A percentile compares a stretch with the other conserved stretches of the same genome.
Conservation (phyloP, 306 rosid species). For the Coriaria nepalensis region DNA sequence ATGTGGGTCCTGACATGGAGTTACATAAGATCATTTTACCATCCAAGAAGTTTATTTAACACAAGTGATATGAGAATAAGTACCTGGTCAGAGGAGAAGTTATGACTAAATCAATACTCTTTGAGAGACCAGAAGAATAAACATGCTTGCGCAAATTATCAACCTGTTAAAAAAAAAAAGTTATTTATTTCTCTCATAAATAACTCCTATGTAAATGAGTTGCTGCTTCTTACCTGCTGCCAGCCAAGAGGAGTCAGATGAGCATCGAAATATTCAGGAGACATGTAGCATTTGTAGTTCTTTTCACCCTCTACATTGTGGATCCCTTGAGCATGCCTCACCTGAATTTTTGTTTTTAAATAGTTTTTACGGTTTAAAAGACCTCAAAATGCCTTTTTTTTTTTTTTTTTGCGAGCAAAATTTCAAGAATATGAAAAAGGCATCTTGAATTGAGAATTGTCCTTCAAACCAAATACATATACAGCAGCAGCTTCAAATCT, state of each 20-base stretch:
- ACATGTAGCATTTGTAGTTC: constrained; percentile 32
- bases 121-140: constrained; percentile 27
- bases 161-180: constrained; percentile 19
- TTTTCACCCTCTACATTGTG: constrained; percentile 46
- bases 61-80: not conserved
- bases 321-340: constrained; percentile 49
- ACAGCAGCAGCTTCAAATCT: constrained; percentile 18
- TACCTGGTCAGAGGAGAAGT: constrained; percentile 40
- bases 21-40: too few species aligned
- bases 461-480: constrained; percentile 12
- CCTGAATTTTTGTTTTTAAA: constrained; percentile 34
- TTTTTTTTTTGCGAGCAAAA: constrained; percentile 12
- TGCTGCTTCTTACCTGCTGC: constrained; percentile 33
- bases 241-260: constrained; percentile 39
- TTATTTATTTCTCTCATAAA: constrained; percentile 1
- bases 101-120: constrained; percentile 34
- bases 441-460: constrained; percentile 15
- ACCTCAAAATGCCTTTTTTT: too few species aligned
- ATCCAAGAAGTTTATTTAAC: too few species aligned
- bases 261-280: constrained; percentile 41
- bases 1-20: too few species aligned
- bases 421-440: constrained; percentile 13
- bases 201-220: not conserved
- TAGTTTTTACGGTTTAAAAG: constrained; percentile 18
- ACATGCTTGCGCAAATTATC: constrained; percentile 44